A percentile compares a stretch with the other conserved stretches of the same genome.
These are phyloP conservation scores for Debaryomyces tyrocola DNA, from an alignment of 805 yeast genomes.

Conservation along the genomic window DNA sequence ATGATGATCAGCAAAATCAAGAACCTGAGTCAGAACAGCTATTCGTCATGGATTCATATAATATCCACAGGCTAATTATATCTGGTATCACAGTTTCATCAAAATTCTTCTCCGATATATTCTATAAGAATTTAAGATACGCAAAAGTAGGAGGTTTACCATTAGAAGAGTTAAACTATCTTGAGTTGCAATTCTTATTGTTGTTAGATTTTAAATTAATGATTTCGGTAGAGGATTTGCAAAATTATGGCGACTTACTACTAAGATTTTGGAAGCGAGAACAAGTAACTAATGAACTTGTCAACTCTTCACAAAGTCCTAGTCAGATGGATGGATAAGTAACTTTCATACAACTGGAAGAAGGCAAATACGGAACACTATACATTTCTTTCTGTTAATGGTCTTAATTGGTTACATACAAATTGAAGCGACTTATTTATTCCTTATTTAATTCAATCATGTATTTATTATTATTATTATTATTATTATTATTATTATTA, in stretches of 20 bases:
- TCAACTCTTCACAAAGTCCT: conserved; percentile 9
- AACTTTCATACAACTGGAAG: background rate
- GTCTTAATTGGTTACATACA: no score
- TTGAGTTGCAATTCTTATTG: conserved; percentile 85
- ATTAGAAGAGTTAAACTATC: conserved; percentile 84
- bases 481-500: no score
- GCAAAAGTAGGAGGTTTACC: conserved; percentile 97
- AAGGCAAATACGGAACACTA: no score
- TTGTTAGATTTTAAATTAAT: conserved; percentile 82
- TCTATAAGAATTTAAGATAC: conserved; percentile 90
- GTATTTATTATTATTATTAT: conserved; percentile 1
- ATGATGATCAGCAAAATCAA: conserved; percentile 9
- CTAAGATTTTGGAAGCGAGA: conserved; percentile 82
- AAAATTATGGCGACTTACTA: conserved; percentile 83
- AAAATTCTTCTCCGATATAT: conserved; percentile 91
- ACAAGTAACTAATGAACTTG: conserved; percentile 46
- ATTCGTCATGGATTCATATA: conserved; percentile 94
- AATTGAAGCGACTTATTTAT: no score
- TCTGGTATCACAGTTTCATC: conserved; percentile 95
- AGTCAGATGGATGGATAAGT: background rate
- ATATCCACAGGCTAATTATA: conserved; percentile 89
- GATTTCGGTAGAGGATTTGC: conserved; percentile 88
- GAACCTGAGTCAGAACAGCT: conserved; percentile 48
- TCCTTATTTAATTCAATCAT: background rate
- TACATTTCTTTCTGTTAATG: no score